phyloP scores from a whole-genome alignment of 176 grass and related monocot species.

The Triticum dicoccoides region DNA sequence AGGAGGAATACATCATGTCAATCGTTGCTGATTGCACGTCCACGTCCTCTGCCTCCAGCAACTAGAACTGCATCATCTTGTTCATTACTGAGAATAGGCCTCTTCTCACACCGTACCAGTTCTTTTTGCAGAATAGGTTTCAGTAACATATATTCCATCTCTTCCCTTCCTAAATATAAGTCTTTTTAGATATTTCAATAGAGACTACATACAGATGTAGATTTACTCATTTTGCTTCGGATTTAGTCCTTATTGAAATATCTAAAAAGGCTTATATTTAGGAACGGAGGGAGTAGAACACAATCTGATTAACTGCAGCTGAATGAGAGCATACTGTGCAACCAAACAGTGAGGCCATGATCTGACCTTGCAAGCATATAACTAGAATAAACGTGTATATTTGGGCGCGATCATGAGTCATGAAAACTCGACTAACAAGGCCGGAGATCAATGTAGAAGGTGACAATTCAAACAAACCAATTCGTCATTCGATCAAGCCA shows the following conservation, averaged over 20 bases:
- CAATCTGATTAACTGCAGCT: not conserved
- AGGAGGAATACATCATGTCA: not conserved
- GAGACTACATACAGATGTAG: too few relatives aligned
- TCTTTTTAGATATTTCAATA: too few relatives aligned
- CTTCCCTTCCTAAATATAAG: too few relatives aligned
- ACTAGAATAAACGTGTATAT: not conserved
- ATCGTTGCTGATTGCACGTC: not conserved
- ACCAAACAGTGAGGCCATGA: not conserved
- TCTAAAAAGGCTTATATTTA: too few relatives aligned
- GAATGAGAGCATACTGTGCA: not conserved
- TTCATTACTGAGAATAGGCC: too few relatives aligned
- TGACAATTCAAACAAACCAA: not conserved
- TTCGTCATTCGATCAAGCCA: not conserved
- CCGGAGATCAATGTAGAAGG: not conserved
- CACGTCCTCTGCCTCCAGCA: too few relatives aligned
- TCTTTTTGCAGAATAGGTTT: not conserved
- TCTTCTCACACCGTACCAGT: too few relatives aligned
- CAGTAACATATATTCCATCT: not conserved
- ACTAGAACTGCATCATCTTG: too few relatives aligned
- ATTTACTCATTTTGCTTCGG: too few relatives aligned
- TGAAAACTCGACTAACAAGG: not conserved
- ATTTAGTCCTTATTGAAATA: too few relatives aligned
- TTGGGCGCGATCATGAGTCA: not conserved
- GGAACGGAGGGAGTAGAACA: too few relatives aligned
- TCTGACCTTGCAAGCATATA: not conserved